phyloP scores from a whole-genome alignment of 2,329 filamentous ascomycete genomes.

The Aspergillus sp. region DNA sequence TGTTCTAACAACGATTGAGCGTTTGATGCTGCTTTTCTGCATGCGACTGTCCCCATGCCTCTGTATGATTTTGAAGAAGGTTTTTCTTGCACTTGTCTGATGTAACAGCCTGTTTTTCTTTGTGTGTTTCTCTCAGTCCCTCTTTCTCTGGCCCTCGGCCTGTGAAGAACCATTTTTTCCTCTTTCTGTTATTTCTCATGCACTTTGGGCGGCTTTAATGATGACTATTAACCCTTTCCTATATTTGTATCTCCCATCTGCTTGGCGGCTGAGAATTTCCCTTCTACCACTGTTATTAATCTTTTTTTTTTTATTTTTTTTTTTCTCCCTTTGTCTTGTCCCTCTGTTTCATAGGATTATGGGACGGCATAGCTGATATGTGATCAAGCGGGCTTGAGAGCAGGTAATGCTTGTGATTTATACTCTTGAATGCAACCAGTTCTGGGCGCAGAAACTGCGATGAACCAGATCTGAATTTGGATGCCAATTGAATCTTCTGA shows the following conservation, averaged over 20 bases:
- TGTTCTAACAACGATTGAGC: slow-evolving; percentile 16
- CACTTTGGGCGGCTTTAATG: slow-evolving; percentile 5
- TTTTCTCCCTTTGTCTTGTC: slow-evolving; percentile 5
- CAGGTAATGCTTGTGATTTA: slow-evolving; percentile 24
- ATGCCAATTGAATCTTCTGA: neutral
- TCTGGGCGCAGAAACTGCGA: slow-evolving; percentile 3
- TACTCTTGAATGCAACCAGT: slow-evolving; percentile 13
- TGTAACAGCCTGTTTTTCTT: slow-evolving; percentile 3
- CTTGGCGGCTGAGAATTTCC: slow-evolving; percentile 11
- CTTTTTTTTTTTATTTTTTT: no score
- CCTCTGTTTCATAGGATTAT: slow-evolving; percentile 11
- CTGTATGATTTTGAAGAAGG: neutral
- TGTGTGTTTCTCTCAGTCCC: slow-evolving; percentile 1
- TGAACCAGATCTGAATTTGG: neutral
- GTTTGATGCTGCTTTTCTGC: slow-evolving; percentile 7
- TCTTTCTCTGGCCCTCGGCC: neutral
- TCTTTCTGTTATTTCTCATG: slow-evolving; percentile 3
- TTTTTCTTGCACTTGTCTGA: slow-evolving; percentile 4
- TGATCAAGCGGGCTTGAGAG: slow-evolving; percentile 29
- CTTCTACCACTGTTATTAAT: slow-evolving; percentile 9
- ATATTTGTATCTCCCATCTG: slow-evolving; percentile 8
- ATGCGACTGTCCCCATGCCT: slow-evolving; percentile 4
- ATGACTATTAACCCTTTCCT: slow-evolving; percentile 5
- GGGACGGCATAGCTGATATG: slow-evolving; percentile 13
- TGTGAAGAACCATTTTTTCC: no score